Base-by-base conservation (phyloP, 352 stramenopile species). In the Albugo laibachii region DNA sequence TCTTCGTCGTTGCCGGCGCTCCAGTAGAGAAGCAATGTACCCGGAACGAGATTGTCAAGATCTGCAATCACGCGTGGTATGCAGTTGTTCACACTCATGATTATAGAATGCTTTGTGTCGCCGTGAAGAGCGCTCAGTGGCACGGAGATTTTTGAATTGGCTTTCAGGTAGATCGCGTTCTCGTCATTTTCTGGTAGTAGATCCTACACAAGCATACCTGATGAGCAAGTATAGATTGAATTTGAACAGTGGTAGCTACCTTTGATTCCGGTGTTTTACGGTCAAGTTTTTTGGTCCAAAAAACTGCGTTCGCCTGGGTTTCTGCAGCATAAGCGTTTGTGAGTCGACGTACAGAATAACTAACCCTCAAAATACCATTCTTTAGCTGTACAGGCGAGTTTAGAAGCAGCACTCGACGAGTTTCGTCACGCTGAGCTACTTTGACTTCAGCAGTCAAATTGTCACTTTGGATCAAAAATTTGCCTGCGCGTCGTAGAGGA, bases 321-420 rank as follows among this genome's bases (percentile, higher is more conserved):
- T 24, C 20, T 24, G 16, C 16, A 43, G n/a, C 38, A 24, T 10
- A 24, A 24, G 16, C 38, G 38, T 8, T 10, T 24, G 16, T 19
- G 16, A 43, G 16, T 24, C 16, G 8, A 24, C 8, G 16, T 24
- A 43, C 38, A 43, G 3, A 24, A 24, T 24, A 8, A 43, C 27
- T 13, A 45, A 52, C 14, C n/a, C n/a, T n/a, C 49, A 15, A 68
- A 60, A 36, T 65, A 80, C 73, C 70, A 54, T 93, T 93, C 49
- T 91, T 93, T 15, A 93, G 51, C 53, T 91, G 80, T 2, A 91
- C 79, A 6, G 78, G 77, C n/a, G 80, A 93, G 38, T 71, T 89
- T 13, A 93, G 53, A 19, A 88, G 51, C 34, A 93, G 48, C 3
- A 93, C 80, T 19, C 80, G 73, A 15, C 78, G 73, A 27, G 72